Base-by-base conservation (phyloP, 257 asterid genomes). In the Plantago major region DNA sequence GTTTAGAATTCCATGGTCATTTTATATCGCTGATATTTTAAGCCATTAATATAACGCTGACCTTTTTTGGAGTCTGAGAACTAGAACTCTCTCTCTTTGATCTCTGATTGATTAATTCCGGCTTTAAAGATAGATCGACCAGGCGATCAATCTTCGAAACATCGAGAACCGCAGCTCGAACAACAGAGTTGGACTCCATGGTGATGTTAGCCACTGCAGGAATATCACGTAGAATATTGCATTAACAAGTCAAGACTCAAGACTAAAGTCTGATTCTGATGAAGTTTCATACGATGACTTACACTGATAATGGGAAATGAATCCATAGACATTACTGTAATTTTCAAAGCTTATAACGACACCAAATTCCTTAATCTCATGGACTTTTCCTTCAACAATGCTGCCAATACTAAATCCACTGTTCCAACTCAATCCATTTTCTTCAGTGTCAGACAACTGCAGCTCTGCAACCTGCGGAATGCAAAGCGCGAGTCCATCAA, bases 271-370 rank as follows among this genome's bases (percentile, higher is more conserved):
- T 11, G 46, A 53, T 6, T 55, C 43, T 42, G 6, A 17, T 43
- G 10, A 62, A 22, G 16, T 58, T 60, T 48, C 52, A 70, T 12
- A 30, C 48, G 69, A 57, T 55, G 64, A 75, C 97, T 75, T 75
- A 93, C 99, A 73, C 38, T 93, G 99, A 71, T 85, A 61, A 50
- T 78, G 96, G 16, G 99, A 87, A 63, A 93, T 83, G 66, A 93
- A 93, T 65, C 99, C 99, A 74, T 67, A 82, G 53, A 93, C 72
- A 54, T 87, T 90, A 61, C 64, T 68, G 57, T 74, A 77, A 67
- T 85, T 81, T 60, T 79, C 77, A 74, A 89, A 93, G 77, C 80
- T 85, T 71, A 93, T 63, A 71, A 81, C 91, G 75, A 81, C 89
- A 63, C 99, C 97, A 72, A 73, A 81, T 72, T 87, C 87, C 78